These are phyloP conservation scores for Pyricularia sp. DNA, from an alignment of 2,329 filamentous ascomycete genomes.

Conservation along the genomic window DNA sequence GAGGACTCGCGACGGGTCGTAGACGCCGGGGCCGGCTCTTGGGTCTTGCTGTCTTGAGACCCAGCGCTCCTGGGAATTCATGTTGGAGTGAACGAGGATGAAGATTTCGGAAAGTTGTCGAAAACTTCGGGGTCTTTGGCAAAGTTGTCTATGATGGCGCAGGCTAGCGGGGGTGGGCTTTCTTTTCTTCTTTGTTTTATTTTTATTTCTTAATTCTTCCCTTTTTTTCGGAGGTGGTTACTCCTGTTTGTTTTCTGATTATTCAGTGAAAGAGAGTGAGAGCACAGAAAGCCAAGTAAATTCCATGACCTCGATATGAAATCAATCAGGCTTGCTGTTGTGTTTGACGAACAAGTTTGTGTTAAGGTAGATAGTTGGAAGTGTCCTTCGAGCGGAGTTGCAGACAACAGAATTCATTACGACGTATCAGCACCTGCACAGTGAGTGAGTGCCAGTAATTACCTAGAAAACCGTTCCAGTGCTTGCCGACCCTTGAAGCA, in stretches of 20 bases:
- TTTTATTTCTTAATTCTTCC: neutral
- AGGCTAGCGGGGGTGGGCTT: neutral
- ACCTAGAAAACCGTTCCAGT: neutral
- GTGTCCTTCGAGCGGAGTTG: neutral
- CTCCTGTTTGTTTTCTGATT: neutral
- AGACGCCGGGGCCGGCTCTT: slow-evolving; percentile 9
- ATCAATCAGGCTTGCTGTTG: neutral
- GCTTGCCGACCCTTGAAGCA: neutral
- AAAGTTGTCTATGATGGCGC: neutral
- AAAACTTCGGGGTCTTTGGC: neutral
- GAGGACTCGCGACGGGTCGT: slow-evolving; percentile 13
- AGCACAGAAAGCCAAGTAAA: neutral
- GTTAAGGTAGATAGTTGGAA: neutral
- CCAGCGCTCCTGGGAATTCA: slow-evolving; percentile 24
- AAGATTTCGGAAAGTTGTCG: neutral
- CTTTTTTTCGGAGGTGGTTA: neutral
- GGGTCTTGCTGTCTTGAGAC: slow-evolving; percentile 18
- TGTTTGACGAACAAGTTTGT: neutral
- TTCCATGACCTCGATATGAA: neutral
- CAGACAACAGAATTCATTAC: neutral
- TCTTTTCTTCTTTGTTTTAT: neutral
- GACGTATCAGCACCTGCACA: neutral
- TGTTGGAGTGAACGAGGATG: slow-evolving; percentile 17
- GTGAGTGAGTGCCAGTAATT: no score
- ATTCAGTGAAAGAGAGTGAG: neutral